Evolutionary conservation across 164 flowering plant genomes (phyloP), one percentile per base, ranked within the genome.

Genomic region (Stephania yunnanensis): DNA sequence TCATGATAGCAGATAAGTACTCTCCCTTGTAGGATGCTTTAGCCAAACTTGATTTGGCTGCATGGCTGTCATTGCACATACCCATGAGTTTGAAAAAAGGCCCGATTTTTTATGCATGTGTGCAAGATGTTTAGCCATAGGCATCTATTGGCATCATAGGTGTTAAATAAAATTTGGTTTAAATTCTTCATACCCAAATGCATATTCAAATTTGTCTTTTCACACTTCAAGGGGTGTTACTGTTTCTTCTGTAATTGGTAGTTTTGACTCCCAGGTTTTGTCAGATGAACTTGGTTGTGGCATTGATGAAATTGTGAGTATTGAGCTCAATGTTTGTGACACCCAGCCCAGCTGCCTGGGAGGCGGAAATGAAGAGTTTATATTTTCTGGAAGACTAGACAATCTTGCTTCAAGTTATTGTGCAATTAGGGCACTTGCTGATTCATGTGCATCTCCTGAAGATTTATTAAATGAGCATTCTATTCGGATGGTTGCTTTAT

Each of bases 301-400:
- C 25, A 71, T 79, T 76, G 92, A 91, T 80, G 95, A 95, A 79
- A 91, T 95, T 46, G 78, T 84, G 75, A 84, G 81, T 72, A 72
- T 93, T 75, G 97, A 95, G 82, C 80, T 92, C 78, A 92, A 91
- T 80, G 78, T 93, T 70, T 95, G 97, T 83, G 97, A 95, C 83
- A 95, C 95, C 25, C 98, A 92, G 78, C 95, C 97, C 46, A 91
- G 97, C 84, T 92, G 97, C 84, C 89, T 95, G 80, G 98, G 97
- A 80, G 98, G 98, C 76, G 93, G 84, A 79, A 90, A 91, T 77
- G 81, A 90, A 84, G 97, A 95, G 74, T 95, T 95, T 80, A 93
- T 95, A 69, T 93, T 90, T 82, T 92, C 98, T 82, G 98, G 97
- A 80, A 87, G 97, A 84, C 82, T 95, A 68, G 97, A 95, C 81